Evolutionary conservation across 139 green algal species (phyloP).

Genomic region (Yamagishiella unicocca): DNA sequence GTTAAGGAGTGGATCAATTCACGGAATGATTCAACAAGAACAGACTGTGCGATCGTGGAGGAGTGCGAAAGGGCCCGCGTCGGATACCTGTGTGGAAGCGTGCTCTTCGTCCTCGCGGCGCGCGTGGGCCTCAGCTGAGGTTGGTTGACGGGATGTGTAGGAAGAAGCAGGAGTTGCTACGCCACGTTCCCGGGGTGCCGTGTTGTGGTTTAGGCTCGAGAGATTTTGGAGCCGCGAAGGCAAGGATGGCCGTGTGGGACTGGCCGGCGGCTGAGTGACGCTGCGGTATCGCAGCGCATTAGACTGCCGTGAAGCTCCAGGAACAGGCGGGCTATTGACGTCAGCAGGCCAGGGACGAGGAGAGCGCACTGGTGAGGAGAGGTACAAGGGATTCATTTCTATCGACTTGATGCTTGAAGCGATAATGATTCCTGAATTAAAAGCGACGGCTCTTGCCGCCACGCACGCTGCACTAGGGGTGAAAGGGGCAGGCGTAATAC

Average conservation of each 20-base stretch:
- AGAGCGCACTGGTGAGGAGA: background rate
- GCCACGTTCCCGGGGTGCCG: background rate
- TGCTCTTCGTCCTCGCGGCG: constrained; percentile 10
- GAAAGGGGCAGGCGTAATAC: constrained; percentile 19
- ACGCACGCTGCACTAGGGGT: background rate
- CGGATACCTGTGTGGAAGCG: background rate
- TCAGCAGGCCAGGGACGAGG: background rate
- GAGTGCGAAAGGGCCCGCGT: too few species aligned
- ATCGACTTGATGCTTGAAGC: constrained; percentile 13
- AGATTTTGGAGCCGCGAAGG: background rate
- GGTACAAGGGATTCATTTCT: background rate
- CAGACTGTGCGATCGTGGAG: too few species aligned
- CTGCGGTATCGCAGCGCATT: background rate
- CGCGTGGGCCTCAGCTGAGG: background rate
- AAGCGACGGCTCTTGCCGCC: constrained; percentile 1
- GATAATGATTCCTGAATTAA: constrained; percentile 23
- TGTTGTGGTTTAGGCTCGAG: background rate
- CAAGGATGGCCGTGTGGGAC: background rate
- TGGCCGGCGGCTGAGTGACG: background rate
- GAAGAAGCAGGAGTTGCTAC: background rate
- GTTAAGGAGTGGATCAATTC: too few species aligned
- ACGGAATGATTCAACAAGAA: too few species aligned
- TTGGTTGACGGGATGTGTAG: background rate
- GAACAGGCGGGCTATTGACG: background rate
- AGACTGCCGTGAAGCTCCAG: background rate